phyloP scores from a whole-genome alignment of 2,329 filamentous ascomycete genomes.

The Zymoseptoria ardabiliae region DNA sequence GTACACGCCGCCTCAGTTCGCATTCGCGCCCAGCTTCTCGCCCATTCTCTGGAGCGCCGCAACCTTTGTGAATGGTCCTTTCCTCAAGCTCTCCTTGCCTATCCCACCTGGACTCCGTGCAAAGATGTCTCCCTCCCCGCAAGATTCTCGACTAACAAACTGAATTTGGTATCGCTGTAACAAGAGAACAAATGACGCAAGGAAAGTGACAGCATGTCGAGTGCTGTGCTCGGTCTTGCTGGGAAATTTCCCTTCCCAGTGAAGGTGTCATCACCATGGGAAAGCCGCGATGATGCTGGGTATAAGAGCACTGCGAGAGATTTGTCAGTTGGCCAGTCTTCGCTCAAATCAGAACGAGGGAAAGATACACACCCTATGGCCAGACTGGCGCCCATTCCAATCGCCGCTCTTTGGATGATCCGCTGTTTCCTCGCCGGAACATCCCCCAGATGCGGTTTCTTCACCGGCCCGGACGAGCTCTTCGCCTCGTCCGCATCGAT shows the following conservation, averaged over 20 bases:
- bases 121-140: neutral
- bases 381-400: slow-evolving; percentile 80
- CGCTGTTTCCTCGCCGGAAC: slow-evolving; percentile 76
- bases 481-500: slow-evolving; percentile 45
- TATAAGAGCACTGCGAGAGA: slow-evolving; percentile 20
- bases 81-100: no score
- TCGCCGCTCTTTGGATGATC: slow-evolving; percentile 75
- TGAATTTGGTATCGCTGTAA: neutral
- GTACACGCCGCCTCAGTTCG: no score
- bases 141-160: neutral
- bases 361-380: slow-evolving; percentile 71
- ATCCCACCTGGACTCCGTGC: neutral
- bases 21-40: no score
- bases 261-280: slow-evolving; percentile 6
- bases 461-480: slow-evolving; percentile 35
- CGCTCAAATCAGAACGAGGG: neutral
- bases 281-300: slow-evolving; percentile 22
- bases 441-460: slow-evolving; percentile 71
- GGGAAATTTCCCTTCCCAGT: no score
- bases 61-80: no score
- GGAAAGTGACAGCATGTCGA: neutral
- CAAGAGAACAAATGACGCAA: neutral
- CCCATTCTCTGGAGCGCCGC: no score
- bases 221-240: neutral
- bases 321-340: slow-evolving; percentile 6